These are phyloP conservation scores for Chlorella sp. DNA, from an alignment of 139 green algal genomes.

Conservation along the genomic window DNA sequence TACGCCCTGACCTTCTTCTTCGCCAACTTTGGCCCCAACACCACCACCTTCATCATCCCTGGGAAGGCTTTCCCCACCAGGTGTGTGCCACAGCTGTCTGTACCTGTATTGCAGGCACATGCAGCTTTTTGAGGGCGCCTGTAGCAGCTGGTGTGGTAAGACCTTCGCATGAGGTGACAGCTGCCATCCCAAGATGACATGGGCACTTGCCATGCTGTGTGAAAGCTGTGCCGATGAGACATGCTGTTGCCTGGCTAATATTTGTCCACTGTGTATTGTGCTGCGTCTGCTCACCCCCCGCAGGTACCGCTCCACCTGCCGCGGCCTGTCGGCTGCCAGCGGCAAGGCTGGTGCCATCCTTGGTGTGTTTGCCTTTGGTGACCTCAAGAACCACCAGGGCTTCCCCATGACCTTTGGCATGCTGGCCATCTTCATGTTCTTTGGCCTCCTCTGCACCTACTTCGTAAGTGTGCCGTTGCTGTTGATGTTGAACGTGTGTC, in stretches of 20 bases:
- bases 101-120: background rate
- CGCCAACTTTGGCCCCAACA: slow-evolving; percentile 51
- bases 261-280: background rate
- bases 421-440: slow-evolving; percentile 20
- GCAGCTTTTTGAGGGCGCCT: background rate
- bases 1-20: slow-evolving; percentile 48
- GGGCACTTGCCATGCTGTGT: no score
- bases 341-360: slow-evolving; percentile 45
- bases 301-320: slow-evolving; percentile 29
- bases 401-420: slow-evolving; percentile 7
- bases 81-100: background rate
- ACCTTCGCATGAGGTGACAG: no score
- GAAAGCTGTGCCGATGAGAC: background rate
- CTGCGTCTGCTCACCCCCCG: slow-evolving; percentile 15
- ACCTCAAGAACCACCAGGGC: slow-evolving; percentile 9
- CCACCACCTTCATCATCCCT: slow-evolving; percentile 51
- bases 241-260: background rate
- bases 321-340: slow-evolving; percentile 35
- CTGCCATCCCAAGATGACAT: no score
- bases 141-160: background rate
- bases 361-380: slow-evolving; percentile 37
- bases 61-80: no score
- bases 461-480: no score
- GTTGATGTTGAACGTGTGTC: no score
- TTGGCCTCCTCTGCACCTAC: no score